Conservation (phyloP, 208 protist species). For the Leishmania tarentolae region DNA sequence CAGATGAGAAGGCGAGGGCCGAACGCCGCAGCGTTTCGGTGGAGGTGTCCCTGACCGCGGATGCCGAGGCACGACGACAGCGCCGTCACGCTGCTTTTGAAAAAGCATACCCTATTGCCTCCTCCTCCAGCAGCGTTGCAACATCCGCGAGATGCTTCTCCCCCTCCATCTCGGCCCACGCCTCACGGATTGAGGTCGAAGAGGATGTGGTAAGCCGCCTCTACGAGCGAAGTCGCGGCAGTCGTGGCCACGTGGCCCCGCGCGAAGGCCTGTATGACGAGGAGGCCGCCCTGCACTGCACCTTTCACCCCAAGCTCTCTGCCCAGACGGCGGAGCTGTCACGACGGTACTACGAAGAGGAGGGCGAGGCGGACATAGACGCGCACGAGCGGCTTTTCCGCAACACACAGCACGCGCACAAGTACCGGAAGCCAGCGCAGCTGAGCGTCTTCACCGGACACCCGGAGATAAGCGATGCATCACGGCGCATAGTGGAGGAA, state of each 20-base stretch:
- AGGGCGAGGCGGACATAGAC: conserved; percentile 11
- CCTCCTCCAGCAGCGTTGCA: background rate
- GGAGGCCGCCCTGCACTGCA: conserved; percentile 42
- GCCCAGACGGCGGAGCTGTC: conserved; percentile 47
- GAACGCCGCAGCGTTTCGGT: conserved; percentile 37
- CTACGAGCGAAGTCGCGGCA: conserved; percentile 32
- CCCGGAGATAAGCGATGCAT: conserved; percentile 50
- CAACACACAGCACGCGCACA: conserved; percentile 33
- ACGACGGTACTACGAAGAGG: conserved; percentile 47
- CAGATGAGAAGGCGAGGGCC: conserved; percentile 36
- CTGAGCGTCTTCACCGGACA: conserved; percentile 4
- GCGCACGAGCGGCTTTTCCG: conserved; percentile 59
- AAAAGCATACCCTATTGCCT: conserved; percentile 13
- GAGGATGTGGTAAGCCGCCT: conserved; percentile 68
- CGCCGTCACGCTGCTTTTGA: conserved; percentile 60
- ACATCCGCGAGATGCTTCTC: conserved; percentile 9
- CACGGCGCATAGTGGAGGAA: conserved; percentile 49
- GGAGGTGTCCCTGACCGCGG: conserved; percentile 57
- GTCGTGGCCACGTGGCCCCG: background rate
- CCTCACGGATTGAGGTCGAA: conserved; percentile 36
- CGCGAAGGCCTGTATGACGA: conserved; percentile 31
- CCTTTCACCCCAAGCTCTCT: conserved; percentile 55
- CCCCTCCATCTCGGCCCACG: conserved; percentile 52
- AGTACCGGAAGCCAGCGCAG: conserved; percentile 25
- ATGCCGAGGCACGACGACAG: conserved; percentile 51